Conservation (phyloP, 163 green algal genomes). For the Prototheca cutis region DNA sequence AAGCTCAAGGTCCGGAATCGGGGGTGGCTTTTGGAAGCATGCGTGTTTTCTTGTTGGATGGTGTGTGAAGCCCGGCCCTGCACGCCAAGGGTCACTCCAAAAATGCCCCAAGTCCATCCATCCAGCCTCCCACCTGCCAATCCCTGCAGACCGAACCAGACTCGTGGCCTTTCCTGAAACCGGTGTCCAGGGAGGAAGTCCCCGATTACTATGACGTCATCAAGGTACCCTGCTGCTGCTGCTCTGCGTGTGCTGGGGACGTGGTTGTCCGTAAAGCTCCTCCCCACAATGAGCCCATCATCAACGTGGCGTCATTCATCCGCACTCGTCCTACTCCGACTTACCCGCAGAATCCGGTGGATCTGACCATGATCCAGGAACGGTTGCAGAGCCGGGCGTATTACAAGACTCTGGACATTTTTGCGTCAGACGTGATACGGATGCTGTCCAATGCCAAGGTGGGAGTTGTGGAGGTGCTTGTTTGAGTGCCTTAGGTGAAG, state of each 20-base stretch:
- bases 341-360: conserved; percentile 49
- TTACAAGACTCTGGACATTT: conserved; percentile 85
- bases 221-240: conserved; percentile 26
- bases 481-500: too few species aligned
- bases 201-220: conserved; percentile 91
- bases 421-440: conserved; percentile 71
- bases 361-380: conserved; percentile 42
- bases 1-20: conserved; percentile 18
- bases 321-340: too few species aligned
- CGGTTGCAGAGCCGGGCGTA: conserved; percentile 48
- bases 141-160: conserved; percentile 62
- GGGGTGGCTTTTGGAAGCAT: background rate
- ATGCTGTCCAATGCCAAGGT: conserved; percentile 73
- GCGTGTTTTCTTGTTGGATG: too few species aligned
- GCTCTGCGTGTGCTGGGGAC: background rate
- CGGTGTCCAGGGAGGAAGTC: conserved; percentile 69
- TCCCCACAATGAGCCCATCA: too few species aligned
- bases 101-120: too few species aligned
- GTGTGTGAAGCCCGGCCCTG: background rate
- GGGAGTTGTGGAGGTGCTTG: too few species aligned
- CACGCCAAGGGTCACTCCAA: too few species aligned
- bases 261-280: background rate
- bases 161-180: conserved; percentile 72
- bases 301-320: too few species aligned
- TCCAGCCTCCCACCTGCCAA: too few species aligned